These are phyloP conservation scores for Arabidopsis suecica DNA, from an alignment of 345 rosid species.

Conservation along the genomic window DNA sequence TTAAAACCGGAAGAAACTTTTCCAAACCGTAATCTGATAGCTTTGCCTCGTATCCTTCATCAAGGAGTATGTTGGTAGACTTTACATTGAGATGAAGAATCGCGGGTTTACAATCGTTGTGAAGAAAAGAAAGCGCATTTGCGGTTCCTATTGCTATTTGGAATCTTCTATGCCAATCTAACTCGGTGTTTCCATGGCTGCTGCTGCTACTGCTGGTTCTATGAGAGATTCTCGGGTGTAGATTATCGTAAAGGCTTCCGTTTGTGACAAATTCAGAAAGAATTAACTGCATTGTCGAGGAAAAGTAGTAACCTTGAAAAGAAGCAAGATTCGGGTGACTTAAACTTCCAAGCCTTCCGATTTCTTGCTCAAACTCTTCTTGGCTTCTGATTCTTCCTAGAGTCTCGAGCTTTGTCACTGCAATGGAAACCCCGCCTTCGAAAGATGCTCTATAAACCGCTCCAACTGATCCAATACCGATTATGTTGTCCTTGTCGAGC, in stretches of 20 bases:
- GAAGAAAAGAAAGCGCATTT: constrained; percentile 87
- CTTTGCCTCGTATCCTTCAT: constrained; percentile 79
- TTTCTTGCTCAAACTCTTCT: constrained; percentile 93
- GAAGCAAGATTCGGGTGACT: constrained; percentile 73
- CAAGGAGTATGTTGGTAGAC: constrained; percentile 84
- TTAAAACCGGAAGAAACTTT: constrained; percentile 79
- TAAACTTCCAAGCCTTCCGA: constrained; percentile 76
- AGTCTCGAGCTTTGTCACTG: constrained; percentile 91
- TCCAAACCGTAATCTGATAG: constrained; percentile 88
- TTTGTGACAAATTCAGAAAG: constrained; percentile 73
- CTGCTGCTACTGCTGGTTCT: constrained; percentile 53
- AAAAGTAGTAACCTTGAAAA: constrained; percentile 91
- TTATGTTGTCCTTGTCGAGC: constrained; percentile 84
- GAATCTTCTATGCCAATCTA: constrained; percentile 84
- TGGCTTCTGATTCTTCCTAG: constrained; percentile 85
- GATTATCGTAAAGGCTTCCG: constrained; percentile 80
- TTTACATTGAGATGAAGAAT: constrained; percentile 92
- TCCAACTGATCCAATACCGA: constrained; percentile 89
- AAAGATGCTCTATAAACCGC: constrained; percentile 77
- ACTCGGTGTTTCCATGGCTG: constrained; percentile 57
- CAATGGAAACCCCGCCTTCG: constrained; percentile 88
- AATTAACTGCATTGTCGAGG: constrained; percentile 80
- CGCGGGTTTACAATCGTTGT: constrained; percentile 86
- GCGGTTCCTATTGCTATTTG: constrained; percentile 87
- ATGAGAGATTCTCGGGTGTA: constrained; percentile 57